A percentile compares a stretch with the other conserved stretches of the same genome.
Conservation (phyloP, 2,329 filamentous ascomycete genomes). For the Fusarium transvaalense region DNA sequence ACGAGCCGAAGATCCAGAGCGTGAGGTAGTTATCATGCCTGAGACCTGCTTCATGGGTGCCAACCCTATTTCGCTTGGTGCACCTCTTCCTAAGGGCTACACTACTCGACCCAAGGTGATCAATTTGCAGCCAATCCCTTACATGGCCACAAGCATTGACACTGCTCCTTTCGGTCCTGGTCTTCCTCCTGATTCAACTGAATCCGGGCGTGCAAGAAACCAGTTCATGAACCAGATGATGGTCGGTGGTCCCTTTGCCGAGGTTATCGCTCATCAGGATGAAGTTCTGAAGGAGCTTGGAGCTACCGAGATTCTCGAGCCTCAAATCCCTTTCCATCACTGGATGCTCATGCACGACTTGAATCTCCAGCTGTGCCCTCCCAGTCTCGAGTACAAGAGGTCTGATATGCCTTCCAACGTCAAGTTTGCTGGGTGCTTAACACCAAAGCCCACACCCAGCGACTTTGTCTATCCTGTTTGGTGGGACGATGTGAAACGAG, state of each 20-base stretch:
- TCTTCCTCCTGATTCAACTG: conserved; percentile 54
- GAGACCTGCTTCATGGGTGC: conserved; percentile 57
- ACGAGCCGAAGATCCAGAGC: conserved; percentile 49
- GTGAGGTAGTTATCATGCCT: conserved; percentile 58
- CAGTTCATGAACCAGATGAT: conserved; percentile 45
- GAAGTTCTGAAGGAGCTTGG: conserved; percentile 49
- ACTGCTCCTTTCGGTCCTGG: conserved; percentile 56
- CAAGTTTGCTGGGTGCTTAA: conserved; percentile 59
- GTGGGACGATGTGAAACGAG: conserved; percentile 58
- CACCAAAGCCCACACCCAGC: conserved; percentile 49
- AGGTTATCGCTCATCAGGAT: conserved; percentile 41
- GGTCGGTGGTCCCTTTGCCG: conserved; percentile 41
- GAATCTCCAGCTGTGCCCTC: conserved; percentile 55
- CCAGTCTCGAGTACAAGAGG: conserved; percentile 56
- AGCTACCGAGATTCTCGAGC: conserved; percentile 39
- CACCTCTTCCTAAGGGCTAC: conserved; percentile 55
- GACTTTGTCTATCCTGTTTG: conserved; percentile 56
- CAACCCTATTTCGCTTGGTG: conserved; percentile 55
- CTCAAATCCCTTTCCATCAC: conserved; percentile 44
- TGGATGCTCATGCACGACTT: conserved; percentile 51
- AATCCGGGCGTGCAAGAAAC: conserved; percentile 54
- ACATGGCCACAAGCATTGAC: conserved; percentile 55
- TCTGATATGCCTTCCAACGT: conserved; percentile 55
- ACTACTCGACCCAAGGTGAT: conserved; percentile 53
- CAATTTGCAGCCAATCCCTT: conserved; percentile 56